Evolutionary conservation across 768 basidiomycete genomes (phyloP).

Genomic region (Leccinum boreale): DNA sequence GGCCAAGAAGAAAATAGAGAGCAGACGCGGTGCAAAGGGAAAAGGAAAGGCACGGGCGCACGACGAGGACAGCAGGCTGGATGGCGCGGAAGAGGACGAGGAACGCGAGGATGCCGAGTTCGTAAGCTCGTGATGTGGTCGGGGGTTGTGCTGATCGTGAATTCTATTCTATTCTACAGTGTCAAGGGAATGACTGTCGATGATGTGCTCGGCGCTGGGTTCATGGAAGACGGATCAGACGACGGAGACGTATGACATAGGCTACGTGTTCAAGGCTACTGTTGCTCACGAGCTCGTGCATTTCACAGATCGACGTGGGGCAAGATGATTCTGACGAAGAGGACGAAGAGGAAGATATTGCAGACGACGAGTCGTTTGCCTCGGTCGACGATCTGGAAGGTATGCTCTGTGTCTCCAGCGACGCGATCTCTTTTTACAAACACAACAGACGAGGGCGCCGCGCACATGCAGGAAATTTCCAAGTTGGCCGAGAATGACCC

Average conservation of each 20-base stretch:
- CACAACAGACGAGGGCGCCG: constrained; percentile 59
- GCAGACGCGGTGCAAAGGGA: constrained; percentile 47
- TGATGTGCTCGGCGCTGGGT: constrained; percentile 67
- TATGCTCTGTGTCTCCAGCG: constrained; percentile 13
- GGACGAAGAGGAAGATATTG: constrained; percentile 40
- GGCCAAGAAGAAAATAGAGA: constrained; percentile 65
- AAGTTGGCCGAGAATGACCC: constrained; percentile 94
- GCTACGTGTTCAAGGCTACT: not conserved
- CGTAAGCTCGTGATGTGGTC: not conserved
- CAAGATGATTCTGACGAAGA: constrained; percentile 30
- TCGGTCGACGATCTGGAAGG: constrained; percentile 79
- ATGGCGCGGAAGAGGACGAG: constrained; percentile 15
- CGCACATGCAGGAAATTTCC: constrained; percentile 79
- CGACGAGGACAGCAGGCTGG: constrained; percentile 27
- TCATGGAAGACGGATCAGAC: constrained; percentile 63
- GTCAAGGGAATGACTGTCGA: constrained; percentile 63
- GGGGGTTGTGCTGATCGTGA: not conserved
- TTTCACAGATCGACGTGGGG: constrained; percentile 26
- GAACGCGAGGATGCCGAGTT: constrained; percentile 7
- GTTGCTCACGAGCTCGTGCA: constrained; percentile 3
- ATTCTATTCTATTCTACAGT: not conserved
- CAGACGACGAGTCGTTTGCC: constrained; percentile 66
- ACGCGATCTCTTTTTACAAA: not conserved
- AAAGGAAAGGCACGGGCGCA: constrained; percentile 26
- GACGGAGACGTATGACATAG: constrained; percentile 35